Evolutionary conservation across 2,329 filamentous ascomycete species (phyloP), one percentile per base, ranked within the genome.

Genomic region (Stagonosporopsis chrysanthemi): DNA sequence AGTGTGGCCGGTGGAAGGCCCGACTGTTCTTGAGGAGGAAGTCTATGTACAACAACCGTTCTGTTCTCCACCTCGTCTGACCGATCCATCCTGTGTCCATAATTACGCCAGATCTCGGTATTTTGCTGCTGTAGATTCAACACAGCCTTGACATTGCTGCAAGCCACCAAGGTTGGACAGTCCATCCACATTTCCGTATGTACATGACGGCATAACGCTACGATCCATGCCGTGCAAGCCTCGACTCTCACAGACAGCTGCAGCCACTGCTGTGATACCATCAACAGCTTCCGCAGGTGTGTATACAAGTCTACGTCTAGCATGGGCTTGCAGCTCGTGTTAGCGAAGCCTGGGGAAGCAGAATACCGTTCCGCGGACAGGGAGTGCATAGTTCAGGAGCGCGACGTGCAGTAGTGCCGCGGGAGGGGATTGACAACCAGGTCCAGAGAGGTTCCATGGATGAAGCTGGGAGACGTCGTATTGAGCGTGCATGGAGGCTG

Each of bases 301-400:
- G 54, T 57, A 57, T 52, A 49, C 54, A 44, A 8, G 6, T 29
- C 43, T 38, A 52, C 23, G 15, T 52, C 22, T 38, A 57, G 49
- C 49, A 57, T 57, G 54, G 54, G 43, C 39, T 48, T 57, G 49
- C 54, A 57, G 54, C 54, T 57, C 54, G 48, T 57, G 48, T 57
- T 26, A 36, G 42, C 46, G 40, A 56, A 17, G 29, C 35, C 31
- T 46, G 42, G 54, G 47, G 47, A 56, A 52, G 42, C 41, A 43
- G 29, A 36, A n/a, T 52, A 40, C 54, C 38, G 54, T 57, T 43
- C 54, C 54, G 54, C 33, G 4, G 17, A 24, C 54, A 52, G 44
- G 54, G 54, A 47, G 29, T 35, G 23, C 19, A 38, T 23, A 33
- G 11, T 36, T 15, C 41, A 56, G 38, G 43, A 49, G 39, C 24